phyloP scores from a whole-genome alignment of 1,284 basidiomycete species.

The Rhodotorula sp. region DNA sequence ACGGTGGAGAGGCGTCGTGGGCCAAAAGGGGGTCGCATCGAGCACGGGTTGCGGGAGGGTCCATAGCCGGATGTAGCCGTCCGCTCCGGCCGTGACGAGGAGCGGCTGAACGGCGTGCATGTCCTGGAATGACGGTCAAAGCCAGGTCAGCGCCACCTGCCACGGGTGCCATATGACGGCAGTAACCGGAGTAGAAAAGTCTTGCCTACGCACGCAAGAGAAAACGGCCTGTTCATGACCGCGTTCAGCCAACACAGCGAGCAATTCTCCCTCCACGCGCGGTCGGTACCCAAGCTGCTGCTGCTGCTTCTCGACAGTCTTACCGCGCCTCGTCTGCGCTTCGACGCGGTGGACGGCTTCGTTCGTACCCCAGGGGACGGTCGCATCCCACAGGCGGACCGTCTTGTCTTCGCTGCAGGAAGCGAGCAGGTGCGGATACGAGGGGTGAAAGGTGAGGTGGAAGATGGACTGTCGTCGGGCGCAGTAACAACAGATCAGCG shows the following conservation, averaged over 20 bases:
- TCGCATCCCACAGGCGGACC: conserved; percentile 45
- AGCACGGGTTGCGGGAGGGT: neutral
- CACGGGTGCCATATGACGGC: no score
- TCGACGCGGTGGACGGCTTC: neutral
- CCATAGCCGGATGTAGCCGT: conserved; percentile 28
- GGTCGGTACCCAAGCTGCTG: neutral
- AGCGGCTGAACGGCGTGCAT: conserved; percentile 15
- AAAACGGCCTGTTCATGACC: conserved; percentile 16
- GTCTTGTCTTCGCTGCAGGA: conserved; percentile 46
- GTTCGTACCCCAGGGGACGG: conserved; percentile 15
- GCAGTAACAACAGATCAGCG: neutral
- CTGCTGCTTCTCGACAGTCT: neutral
- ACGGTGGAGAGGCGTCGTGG: neutral
- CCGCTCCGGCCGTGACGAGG: conserved; percentile 19
- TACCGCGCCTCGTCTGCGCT: neutral
- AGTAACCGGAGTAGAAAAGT: no score
- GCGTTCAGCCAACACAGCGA: neutral
- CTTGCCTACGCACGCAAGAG: conserved; percentile 1
- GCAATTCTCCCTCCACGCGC: conserved; percentile 18
- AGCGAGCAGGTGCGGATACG: conserved; percentile 46
- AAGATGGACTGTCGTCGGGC: conserved; percentile 38
- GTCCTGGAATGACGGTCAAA: conserved; percentile 1
- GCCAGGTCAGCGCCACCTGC: no score
- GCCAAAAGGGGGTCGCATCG: conserved; percentile 7
- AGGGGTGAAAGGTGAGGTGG: conserved; percentile 39